Conservation (phyloP, 768 basidiomycete genomes). For the Tulasnella calospora region DNA sequence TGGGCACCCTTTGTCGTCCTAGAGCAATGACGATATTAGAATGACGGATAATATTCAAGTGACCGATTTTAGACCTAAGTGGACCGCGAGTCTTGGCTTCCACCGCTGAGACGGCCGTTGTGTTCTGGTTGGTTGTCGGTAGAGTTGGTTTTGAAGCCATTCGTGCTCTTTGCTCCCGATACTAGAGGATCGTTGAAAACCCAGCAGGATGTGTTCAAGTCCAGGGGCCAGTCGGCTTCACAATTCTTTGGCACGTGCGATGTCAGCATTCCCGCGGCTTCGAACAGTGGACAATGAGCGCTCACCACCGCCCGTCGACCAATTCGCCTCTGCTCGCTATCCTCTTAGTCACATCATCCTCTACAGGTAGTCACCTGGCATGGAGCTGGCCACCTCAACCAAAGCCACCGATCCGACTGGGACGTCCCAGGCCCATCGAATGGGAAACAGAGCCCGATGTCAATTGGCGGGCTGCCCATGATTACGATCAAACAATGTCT, state of each 20-base stretch:
- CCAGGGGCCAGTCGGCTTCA: slow-evolving; percentile 2
- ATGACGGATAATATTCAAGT: background rate
- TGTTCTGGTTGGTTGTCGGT: slow-evolving; percentile 10
- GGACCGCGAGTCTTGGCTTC: slow-evolving; percentile 21
- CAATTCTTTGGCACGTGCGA: slow-evolving; percentile 14
- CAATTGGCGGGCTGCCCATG: slow-evolving; percentile 26
- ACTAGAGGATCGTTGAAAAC: background rate
- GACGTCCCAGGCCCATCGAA: slow-evolving; percentile 66
- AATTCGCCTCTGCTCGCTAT: slow-evolving; percentile 60
- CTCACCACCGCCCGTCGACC: background rate
- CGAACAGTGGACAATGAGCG: slow-evolving; percentile 14
- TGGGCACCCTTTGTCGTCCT: slow-evolving; percentile 31
- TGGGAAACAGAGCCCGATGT: slow-evolving; percentile 54
- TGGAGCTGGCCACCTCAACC: slow-evolving; percentile 83
- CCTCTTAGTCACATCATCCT: slow-evolving; percentile 77
- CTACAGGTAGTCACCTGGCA: slow-evolving; percentile 71
- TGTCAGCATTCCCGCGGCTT: slow-evolving; percentile 5
- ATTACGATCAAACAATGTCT: slow-evolving; percentile 20
- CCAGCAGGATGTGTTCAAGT: background rate
- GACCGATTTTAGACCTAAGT: background rate
- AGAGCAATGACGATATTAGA: slow-evolving; percentile 5
- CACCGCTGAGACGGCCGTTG: background rate
- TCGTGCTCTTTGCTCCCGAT: background rate
- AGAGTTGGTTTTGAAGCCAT: slow-evolving; percentile 24
- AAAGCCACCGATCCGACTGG: slow-evolving; percentile 57